These are phyloP conservation scores for Sporisorium scitamineum DNA, from an alignment of 1,284 basidiomycete species.

Conservation along the genomic window DNA sequence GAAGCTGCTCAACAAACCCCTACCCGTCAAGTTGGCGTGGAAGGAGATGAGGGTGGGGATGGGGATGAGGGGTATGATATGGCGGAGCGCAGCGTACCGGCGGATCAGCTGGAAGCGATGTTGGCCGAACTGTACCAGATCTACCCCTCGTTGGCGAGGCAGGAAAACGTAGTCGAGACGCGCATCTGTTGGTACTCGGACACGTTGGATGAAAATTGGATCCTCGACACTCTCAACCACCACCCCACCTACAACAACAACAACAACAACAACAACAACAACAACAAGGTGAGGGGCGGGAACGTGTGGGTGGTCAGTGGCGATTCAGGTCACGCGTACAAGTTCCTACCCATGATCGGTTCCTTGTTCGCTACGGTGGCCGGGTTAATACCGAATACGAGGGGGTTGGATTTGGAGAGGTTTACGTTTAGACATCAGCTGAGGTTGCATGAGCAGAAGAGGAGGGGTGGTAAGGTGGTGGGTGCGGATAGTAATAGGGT, in stretches of 20 bases:
- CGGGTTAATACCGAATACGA: constrained; percentile 9
- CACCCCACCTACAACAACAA: too few relatives aligned
- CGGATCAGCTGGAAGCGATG: constrained; percentile 72
- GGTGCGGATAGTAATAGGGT: constrained; percentile 40
- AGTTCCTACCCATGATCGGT: constrained; percentile 86
- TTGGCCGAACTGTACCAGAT: constrained; percentile 74
- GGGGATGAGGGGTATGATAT: constrained; percentile 14
- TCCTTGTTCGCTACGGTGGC: constrained; percentile 76
- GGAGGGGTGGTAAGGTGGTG: neutral
- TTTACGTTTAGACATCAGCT: constrained; percentile 53
- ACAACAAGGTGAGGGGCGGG: constrained; percentile 9
- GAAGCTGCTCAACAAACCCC: neutral
- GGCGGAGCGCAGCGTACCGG: constrained; percentile 73
- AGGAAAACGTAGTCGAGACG: constrained; percentile 73
- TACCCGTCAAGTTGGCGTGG: constrained; percentile 14
- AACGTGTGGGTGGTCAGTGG: constrained; percentile 71
- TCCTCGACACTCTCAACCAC: constrained; percentile 71
- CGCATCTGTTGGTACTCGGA: constrained; percentile 82
- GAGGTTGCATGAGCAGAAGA: constrained; percentile 8
- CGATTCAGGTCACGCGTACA: constrained; percentile 71
- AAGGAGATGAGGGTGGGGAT: too few relatives aligned
- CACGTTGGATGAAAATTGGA: constrained; percentile 71
- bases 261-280: too few relatives aligned
- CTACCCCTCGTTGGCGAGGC: constrained; percentile 76
- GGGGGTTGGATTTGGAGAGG: constrained; percentile 11